Evolutionary conservation across 2,329 filamentous ascomycete species (phyloP).

Genomic region (Endothia cerciana): DNA sequence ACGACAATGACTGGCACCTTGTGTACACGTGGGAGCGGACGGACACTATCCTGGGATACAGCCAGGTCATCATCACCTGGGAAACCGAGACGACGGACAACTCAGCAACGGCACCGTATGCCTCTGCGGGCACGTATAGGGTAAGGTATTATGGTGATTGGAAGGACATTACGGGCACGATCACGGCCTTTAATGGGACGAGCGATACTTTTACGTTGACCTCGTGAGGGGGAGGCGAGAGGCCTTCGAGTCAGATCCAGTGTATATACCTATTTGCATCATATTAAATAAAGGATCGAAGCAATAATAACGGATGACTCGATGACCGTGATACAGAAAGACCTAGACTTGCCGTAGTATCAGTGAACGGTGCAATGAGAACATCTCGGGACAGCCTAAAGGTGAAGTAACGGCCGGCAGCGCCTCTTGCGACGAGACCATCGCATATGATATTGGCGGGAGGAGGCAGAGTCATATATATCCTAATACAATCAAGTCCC

Average conservation of each 20-base stretch:
- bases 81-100: conserved; percentile 69
- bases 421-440: too few relatives aligned
- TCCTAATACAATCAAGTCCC: neutral
- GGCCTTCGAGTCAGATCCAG: neutral
- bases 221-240: neutral
- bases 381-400: too few relatives aligned
- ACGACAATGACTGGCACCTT: conserved; percentile 81
- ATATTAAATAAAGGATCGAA: neutral
- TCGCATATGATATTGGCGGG: neutral
- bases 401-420: too few relatives aligned
- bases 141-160: conserved; percentile 81
- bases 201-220: conserved; percentile 37
- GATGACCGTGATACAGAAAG: neutral
- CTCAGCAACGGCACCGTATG: conserved; percentile 73
- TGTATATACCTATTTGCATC: neutral
- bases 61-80: conserved; percentile 77
- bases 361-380: neutral
- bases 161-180: conserved; percentile 65
- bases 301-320: neutral
- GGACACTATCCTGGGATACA: conserved; percentile 71
- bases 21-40: conserved; percentile 79
- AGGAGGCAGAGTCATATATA: neutral
- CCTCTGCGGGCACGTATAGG: conserved; percentile 68
- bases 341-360: neutral
- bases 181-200: conserved; percentile 61